Conservation (phyloP, 345 rosid species). For the Pelargonium nanum region DNA sequence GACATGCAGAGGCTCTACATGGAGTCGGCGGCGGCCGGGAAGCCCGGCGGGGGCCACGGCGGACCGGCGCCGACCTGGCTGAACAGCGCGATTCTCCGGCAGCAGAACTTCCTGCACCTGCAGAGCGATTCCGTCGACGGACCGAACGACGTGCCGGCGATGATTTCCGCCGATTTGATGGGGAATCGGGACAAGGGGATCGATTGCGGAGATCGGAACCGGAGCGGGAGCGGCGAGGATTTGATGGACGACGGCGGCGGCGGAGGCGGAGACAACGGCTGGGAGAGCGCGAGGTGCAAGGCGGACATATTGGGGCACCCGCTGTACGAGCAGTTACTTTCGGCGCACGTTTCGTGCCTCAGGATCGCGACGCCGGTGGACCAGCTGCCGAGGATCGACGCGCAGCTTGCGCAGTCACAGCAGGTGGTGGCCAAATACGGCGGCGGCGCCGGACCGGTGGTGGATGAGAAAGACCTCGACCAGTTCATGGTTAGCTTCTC, state of each 20-base stretch:
- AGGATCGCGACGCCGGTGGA: constrained; percentile 83
- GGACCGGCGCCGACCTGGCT: constrained; percentile 31
- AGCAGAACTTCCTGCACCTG: constrained; percentile 3
- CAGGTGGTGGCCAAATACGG: constrained; percentile 71
- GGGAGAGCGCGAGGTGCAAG: constrained; percentile 77
- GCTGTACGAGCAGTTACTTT: constrained; percentile 66
- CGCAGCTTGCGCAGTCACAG: constrained; percentile 83
- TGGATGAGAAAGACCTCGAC: constrained; percentile 32
- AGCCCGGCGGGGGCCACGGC: constrained; percentile 1
- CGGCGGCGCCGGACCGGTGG: constrained; percentile 13
- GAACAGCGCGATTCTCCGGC: constrained; percentile 24
- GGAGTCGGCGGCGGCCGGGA: not conserved
- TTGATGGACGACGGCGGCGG: constrained; percentile 11
- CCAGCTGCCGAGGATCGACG: constrained; percentile 78
- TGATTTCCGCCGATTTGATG: constrained; percentile 27
- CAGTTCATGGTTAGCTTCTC: constrained; percentile 32
- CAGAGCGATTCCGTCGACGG: constrained; percentile 1
- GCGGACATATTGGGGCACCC: constrained; percentile 76
- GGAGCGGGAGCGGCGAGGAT: constrained; percentile 30
- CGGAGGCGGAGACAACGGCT: constrained; percentile 41
- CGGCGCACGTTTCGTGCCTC: constrained; percentile 71
- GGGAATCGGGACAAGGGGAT: constrained; percentile 31
- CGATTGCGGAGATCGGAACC: constrained; percentile 15
- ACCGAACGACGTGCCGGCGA: constrained; percentile 3
- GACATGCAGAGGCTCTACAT: not conserved